Percentiles rank a stretch among this genome's conserved stretches.
Evolutionary conservation across 2,329 filamentous ascomycete species (phyloP).

Genomic region (Emergomyces orientalis): DNA sequence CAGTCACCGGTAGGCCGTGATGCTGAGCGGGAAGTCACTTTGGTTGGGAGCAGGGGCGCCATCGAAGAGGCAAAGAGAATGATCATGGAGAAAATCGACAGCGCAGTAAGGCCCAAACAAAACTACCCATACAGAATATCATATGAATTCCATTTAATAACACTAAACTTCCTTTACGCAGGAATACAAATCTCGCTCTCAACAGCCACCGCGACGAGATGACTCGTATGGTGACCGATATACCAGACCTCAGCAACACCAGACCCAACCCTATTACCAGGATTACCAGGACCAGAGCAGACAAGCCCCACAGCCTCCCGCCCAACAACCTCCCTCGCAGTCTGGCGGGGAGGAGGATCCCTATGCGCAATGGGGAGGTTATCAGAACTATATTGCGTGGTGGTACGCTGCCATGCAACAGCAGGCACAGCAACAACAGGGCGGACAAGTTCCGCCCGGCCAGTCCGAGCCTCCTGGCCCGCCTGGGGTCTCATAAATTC

Average conservation of each 20-base stretch:
- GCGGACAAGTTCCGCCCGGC: constrained; percentile 11
- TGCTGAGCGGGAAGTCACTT: constrained; percentile 73
- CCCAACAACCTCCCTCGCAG: constrained; percentile 35
- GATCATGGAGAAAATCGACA: constrained; percentile 86
- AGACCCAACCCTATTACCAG: constrained; percentile 8
- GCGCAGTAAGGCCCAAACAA: constrained; percentile 55
- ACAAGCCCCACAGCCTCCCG: constrained; percentile 43
- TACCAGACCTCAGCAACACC: constrained; percentile 37
- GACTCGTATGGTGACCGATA: constrained; percentile 32
- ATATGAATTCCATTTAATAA: not conserved
- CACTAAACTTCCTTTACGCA: constrained; percentile 17
- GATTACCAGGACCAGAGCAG: constrained; percentile 20
- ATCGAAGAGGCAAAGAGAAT: constrained; percentile 73
- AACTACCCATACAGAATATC: not conserved
- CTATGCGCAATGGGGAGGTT: constrained; percentile 75
- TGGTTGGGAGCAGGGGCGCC: constrained; percentile 67
- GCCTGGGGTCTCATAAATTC: constrained; percentile 17
- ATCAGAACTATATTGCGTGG: constrained; percentile 67
- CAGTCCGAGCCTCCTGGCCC: constrained; percentile 23
- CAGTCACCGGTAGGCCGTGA: constrained; percentile 68
- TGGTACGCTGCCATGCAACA: constrained; percentile 66
- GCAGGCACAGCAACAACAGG: constrained; percentile 37
- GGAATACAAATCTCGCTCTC: constrained; percentile 24
- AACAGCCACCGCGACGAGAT: constrained; percentile 26
- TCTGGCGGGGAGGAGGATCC: constrained; percentile 42